phyloP scores from a whole-genome alignment of 2,329 filamentous ascomycete genomes.

The Xylariaceae sp. region DNA sequence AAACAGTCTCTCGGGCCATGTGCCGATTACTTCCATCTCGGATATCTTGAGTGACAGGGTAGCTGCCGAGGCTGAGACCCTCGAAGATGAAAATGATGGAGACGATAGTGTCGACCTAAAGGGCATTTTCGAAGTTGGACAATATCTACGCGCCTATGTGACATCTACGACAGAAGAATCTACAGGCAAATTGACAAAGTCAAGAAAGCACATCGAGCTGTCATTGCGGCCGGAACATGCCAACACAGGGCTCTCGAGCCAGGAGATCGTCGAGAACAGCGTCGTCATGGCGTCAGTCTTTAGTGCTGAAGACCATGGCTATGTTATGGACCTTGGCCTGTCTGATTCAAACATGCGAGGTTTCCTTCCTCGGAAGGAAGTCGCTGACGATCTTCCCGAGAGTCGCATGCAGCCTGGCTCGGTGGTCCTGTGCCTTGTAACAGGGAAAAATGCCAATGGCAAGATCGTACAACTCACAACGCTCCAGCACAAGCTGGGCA shows the following conservation, averaged over 20 bases:
- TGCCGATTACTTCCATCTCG: slow-evolving; percentile 91
- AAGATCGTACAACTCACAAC: slow-evolving; percentile 88
- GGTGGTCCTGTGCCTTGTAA: slow-evolving; percentile 83
- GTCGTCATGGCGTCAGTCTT: slow-evolving; percentile 86
- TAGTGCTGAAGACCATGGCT: slow-evolving; percentile 95
- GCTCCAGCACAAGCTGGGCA: slow-evolving; percentile 71
- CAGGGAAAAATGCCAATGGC: slow-evolving; percentile 74
- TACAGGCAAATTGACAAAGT: slow-evolving; percentile 59
- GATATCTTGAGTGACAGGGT: slow-evolving; percentile 77
- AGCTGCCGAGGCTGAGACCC: slow-evolving; percentile 67
- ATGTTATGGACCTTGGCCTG: slow-evolving; percentile 90
- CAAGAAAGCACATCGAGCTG: slow-evolving; percentile 83
- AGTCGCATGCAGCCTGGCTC: slow-evolving; percentile 79
- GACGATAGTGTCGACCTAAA: slow-evolving; percentile 72
- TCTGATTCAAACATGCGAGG: slow-evolving; percentile 71
- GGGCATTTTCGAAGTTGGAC: slow-evolving; percentile 78
- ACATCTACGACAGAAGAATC: slow-evolving; percentile 75
- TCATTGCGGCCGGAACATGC: slow-evolving; percentile 80
- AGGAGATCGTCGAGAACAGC: slow-evolving; percentile 75
- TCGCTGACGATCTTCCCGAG: slow-evolving; percentile 69
- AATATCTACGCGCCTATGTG: slow-evolving; percentile 87
- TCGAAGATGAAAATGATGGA: slow-evolving; percentile 61
- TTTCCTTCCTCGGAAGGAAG: slow-evolving; percentile 84
- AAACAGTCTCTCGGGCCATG: slow-evolving; percentile 90
- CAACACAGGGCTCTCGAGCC: slow-evolving; percentile 75